Evolutionary conservation across 345 rosid genomes (phyloP).

Genomic region (Excoecaria agallocha): DNA sequence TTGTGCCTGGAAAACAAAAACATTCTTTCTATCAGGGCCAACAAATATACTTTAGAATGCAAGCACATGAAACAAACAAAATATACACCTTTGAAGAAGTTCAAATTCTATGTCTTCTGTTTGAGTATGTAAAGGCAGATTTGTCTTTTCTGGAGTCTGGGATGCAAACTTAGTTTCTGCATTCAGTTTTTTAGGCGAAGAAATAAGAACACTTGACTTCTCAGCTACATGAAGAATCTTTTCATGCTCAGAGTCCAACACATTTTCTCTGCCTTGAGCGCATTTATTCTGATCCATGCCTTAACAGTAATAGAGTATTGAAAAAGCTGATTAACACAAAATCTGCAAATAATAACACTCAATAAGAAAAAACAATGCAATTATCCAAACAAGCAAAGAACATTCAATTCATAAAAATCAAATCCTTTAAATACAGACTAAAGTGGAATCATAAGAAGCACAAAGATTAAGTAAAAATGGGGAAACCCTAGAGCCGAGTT

Average conservation of each 20-base stretch:
- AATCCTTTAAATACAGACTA: background rate
- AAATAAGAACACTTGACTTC: background rate
- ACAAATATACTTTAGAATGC: background rate
- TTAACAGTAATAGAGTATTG: background rate
- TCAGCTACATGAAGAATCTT: constrained; percentile 2
- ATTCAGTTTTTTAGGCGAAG: constrained; percentile 6
- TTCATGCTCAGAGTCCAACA: constrained; percentile 11
- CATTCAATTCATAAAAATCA: too few relatives aligned
- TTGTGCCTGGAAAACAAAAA: constrained; percentile 26
- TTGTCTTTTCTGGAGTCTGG: constrained; percentile 43
- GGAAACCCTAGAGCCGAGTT: background rate
- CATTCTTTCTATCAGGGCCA: background rate
- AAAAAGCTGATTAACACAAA: background rate
- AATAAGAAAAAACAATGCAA: background rate
- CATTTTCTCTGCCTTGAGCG: constrained; percentile 8
- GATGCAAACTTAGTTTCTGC: constrained; percentile 17
- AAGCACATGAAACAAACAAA: background rate
- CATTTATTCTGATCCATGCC: constrained; percentile 30
- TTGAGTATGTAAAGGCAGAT: constrained; percentile 16
- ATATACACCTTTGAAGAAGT: constrained; percentile 25
- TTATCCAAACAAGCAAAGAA: background rate
- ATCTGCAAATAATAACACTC: constrained; percentile 2
- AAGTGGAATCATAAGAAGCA: background rate
- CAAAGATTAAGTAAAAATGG: background rate
- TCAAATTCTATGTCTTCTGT: constrained; percentile 17